phyloP scores from a whole-genome alignment of 2,329 filamentous ascomycete species.

The Metarhizium robertsii region DNA sequence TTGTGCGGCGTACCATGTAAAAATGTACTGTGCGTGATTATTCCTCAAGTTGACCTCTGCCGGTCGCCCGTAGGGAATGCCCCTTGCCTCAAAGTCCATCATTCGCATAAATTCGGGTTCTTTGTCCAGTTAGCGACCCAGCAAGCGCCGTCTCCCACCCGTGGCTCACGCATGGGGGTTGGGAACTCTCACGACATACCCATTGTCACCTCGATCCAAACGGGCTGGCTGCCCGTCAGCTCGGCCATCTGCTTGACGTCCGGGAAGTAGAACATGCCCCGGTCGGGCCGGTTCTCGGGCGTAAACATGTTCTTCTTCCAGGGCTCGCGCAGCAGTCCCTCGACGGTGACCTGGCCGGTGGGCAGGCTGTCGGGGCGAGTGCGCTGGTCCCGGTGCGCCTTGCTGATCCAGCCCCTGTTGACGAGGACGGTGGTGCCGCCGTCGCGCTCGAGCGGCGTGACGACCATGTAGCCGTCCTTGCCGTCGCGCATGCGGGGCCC shows the following conservation, averaged over 20 bases:
- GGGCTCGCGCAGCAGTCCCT: conserved; percentile 78
- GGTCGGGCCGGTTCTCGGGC: conserved; percentile 75
- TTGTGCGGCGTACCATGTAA: conserved; percentile 69
- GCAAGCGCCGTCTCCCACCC: not conserved
- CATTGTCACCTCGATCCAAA: conserved; percentile 97
- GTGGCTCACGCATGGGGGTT: no score
- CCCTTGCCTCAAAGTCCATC: conserved; percentile 67
- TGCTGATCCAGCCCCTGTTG: conserved; percentile 85
- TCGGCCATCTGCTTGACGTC: conserved; percentile 88
- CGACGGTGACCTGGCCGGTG: conserved; percentile 61
- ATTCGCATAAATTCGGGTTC: conserved; percentile 70
- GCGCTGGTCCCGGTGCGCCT: conserved; percentile 58
- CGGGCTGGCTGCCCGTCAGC: conserved; percentile 70
- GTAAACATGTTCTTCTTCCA: conserved; percentile 99
- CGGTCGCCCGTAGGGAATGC: conserved; percentile 80
- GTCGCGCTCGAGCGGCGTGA: conserved; percentile 78
- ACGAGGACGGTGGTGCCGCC: conserved; percentile 67
- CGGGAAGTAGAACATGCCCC: conserved; percentile 87
- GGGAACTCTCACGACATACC: conserved; percentile 37
- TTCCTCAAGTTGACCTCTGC: conserved; percentile 91
- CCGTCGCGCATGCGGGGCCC: conserved; percentile 85
- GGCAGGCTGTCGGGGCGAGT: conserved; percentile 59
- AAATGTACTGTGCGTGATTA: conserved; percentile 97
- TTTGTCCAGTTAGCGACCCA: conserved; percentile 23
- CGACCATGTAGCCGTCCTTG: conserved; percentile 79